Evolutionary conservation across 768 basidiomycete species (phyloP).

Genomic region (Boletus fagicola): DNA sequence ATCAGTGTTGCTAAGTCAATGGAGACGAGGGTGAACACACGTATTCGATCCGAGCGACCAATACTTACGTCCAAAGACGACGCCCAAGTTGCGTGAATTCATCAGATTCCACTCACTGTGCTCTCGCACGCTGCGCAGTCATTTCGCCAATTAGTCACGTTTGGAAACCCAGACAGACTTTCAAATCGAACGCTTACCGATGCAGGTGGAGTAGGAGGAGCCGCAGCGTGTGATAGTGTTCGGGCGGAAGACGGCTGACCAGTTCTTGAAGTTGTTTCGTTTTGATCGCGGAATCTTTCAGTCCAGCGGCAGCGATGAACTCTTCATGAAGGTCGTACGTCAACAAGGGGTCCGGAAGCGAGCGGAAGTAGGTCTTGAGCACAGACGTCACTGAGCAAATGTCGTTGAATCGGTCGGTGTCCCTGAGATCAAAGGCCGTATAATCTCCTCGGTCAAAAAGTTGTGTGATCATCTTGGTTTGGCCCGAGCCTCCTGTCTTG

Average conservation of each 20-base stretch:
- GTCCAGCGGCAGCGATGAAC: slow-evolving; percentile 75
- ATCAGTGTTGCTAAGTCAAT: slow-evolving; percentile 77
- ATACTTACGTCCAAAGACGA: slow-evolving; percentile 95
- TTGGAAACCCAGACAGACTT: neutral
- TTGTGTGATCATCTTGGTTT: slow-evolving; percentile 90
- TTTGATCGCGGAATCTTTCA: slow-evolving; percentile 62
- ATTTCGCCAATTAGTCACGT: slow-evolving; percentile 1
- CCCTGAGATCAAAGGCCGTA: slow-evolving; percentile 79
- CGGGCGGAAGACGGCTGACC: slow-evolving; percentile 74
- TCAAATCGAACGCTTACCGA: slow-evolving; percentile 46
- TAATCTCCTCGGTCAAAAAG: slow-evolving; percentile 95
- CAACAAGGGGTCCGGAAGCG: slow-evolving; percentile 86
- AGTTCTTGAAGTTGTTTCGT: slow-evolving; percentile 60
- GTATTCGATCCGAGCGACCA: neutral
- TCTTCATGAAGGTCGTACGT: slow-evolving; percentile 90
- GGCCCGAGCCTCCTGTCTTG: slow-evolving; percentile 91
- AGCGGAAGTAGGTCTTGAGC: slow-evolving; percentile 93
- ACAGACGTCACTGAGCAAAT: slow-evolving; percentile 96
- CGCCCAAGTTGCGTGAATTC: slow-evolving; percentile 92
- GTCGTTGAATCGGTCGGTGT: slow-evolving; percentile 91
- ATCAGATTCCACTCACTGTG: slow-evolving; percentile 79
- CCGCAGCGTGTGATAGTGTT: slow-evolving; percentile 85
- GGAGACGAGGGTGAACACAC: neutral
- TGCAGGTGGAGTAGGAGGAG: slow-evolving; percentile 85
- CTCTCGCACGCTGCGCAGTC: slow-evolving; percentile 50